These are phyloP conservation scores for Xerocomellus amylosporus DNA, from an alignment of 768 basidiomycete species.

Conservation along the genomic window DNA sequence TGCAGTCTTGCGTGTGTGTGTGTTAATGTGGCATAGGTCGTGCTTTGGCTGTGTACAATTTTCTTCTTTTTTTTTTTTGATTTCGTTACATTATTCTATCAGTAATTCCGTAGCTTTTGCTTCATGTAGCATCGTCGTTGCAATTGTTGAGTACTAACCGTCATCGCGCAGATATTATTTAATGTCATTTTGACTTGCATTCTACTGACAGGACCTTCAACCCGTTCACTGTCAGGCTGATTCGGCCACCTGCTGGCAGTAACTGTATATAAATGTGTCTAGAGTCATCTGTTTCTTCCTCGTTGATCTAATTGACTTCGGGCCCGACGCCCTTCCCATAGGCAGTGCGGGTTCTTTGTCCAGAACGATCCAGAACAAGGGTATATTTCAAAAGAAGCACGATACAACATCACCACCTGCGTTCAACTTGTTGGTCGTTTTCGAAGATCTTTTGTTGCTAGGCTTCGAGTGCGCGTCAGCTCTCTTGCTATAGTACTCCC, in stretches of 20 bases:
- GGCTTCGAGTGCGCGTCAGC: not conserved
- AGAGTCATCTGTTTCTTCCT: too few relatives aligned
- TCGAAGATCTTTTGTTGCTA: not conserved
- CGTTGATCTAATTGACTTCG: not conserved
- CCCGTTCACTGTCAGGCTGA: not conserved
- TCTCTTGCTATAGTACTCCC: too few relatives aligned
- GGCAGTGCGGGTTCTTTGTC: conserved; percentile 5
- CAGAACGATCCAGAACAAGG: conserved; percentile 4
- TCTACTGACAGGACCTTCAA: not conserved
- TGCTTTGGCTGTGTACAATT: conserved; percentile 9
- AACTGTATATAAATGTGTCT: not conserved
- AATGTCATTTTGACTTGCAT: not conserved
- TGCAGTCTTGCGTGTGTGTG: conserved; percentile 2
- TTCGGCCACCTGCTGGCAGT: too few relatives aligned
- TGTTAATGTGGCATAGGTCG: conserved; percentile 6
- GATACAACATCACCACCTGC: not conserved
- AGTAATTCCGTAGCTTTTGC: conserved; percentile 29
- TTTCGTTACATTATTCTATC: conserved; percentile 31
- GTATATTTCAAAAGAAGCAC: not conserved
- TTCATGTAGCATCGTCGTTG: conserved; percentile 31
- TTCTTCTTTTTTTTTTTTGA: conserved; percentile 5
- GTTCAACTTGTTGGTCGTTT: not conserved
- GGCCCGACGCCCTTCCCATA: not conserved
- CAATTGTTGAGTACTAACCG: conserved; percentile 17
- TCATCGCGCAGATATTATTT: conserved; percentile 13